These are phyloP conservation scores for Podosphaera fusca DNA, from an alignment of 2,329 filamentous ascomycete species.

Conservation along the genomic window DNA sequence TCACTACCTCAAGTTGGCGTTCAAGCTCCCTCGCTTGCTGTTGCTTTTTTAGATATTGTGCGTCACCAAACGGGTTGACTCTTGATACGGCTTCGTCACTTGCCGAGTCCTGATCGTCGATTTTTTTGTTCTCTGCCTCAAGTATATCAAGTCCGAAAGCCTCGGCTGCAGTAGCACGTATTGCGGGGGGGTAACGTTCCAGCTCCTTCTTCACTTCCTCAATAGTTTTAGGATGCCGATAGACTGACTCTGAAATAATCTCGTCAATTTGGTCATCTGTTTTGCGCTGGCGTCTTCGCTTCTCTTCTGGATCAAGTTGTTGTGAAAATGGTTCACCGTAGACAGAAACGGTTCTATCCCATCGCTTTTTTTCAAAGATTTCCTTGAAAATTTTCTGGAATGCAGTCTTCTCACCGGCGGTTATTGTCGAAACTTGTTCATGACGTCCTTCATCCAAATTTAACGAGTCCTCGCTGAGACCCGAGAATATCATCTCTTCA, in stretches of 20 bases:
- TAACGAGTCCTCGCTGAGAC: neutral
- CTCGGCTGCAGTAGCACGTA: conserved; percentile 13
- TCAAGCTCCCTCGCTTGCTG: conserved; percentile 1
- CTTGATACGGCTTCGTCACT: neutral
- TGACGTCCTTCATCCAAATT: neutral
- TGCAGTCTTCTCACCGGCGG: conserved; percentile 25
- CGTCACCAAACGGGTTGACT: neutral
- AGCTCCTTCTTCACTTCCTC: conserved; percentile 7
- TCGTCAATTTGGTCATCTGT: conserved; percentile 7
- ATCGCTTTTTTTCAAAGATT: conserved; percentile 22
- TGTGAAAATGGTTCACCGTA: neutral
- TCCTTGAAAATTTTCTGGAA: conserved; percentile 34
- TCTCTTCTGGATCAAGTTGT: neutral
- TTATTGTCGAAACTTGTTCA: conserved; percentile 26
- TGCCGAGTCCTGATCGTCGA: neutral
- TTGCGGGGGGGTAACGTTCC: conserved; percentile 12
- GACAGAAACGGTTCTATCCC: neutral
- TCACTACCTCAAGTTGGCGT: conserved; percentile 11
- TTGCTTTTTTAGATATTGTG: neutral
- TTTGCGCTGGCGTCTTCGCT: conserved; percentile 1
- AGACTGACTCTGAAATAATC: conserved; percentile 6
- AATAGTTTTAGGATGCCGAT: conserved; percentile 2
- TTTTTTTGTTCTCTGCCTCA: conserved; percentile 2
- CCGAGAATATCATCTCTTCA: neutral
- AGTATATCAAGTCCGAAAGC: conserved; percentile 10